Percentiles rank a stretch among this genome's conserved stretches.
Evolutionary conservation across 2,329 filamentous ascomycete genomes (phyloP).

Genomic region (Pseudogymnoascus sp.): DNA sequence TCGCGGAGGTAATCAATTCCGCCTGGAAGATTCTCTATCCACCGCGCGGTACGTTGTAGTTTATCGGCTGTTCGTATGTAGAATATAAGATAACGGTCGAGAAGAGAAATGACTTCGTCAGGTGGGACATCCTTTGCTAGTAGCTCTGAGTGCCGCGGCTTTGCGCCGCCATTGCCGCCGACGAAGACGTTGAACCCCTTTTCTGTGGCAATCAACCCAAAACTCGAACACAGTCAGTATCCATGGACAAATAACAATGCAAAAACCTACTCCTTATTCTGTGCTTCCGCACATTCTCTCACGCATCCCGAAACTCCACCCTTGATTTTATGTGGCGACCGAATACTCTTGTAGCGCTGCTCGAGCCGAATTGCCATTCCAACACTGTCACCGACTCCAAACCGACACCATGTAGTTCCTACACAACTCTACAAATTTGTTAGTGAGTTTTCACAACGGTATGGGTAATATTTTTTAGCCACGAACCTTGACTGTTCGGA

Average conservation of each 20-base stretch:
- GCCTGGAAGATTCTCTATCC: constrained; percentile 78
- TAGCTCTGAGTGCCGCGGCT: constrained; percentile 73
- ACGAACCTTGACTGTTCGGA: constrained; percentile 68
- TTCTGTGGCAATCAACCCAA: constrained; percentile 84
- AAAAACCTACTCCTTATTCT: constrained; percentile 71
- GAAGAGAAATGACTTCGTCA: constrained; percentile 72
- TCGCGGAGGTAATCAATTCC: constrained; percentile 77
- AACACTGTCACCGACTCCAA: constrained; percentile 81
- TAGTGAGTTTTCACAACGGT: neutral
- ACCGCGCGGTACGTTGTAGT: constrained; percentile 80
- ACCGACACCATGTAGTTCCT: constrained; percentile 85
- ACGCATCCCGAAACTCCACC: constrained; percentile 86
- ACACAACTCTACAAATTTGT: constrained; percentile 57
- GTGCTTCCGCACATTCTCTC: constrained; percentile 86
- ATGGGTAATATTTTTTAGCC: neutral
- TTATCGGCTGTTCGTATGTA: constrained; percentile 91
- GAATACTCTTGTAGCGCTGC: constrained; percentile 85
- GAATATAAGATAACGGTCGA: constrained; percentile 87
- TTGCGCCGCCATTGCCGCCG: constrained; percentile 81
- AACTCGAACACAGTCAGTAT: constrained; percentile 41
- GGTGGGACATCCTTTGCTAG: constrained; percentile 81
- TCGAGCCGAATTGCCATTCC: constrained; percentile 84
- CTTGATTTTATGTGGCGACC: constrained; percentile 87
- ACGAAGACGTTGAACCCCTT: constrained; percentile 94
- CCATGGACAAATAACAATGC: neutral